Evolutionary conservation across 2,329 filamentous ascomycete genomes (phyloP).

Genomic region (Teratosphaeria viscida): DNA sequence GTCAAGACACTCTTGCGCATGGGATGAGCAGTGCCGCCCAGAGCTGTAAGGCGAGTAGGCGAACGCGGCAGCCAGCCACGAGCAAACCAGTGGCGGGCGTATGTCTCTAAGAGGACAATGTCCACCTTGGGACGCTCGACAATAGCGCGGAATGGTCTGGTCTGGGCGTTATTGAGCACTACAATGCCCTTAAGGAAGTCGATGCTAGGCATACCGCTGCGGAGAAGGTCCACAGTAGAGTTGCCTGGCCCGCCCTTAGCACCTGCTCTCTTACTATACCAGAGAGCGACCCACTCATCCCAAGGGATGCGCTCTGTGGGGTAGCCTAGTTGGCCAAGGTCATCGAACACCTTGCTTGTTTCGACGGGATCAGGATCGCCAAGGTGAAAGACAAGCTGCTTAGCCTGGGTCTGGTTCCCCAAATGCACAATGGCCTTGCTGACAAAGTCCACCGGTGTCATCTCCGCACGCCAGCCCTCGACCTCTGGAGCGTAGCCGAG

Average conservation of each 20-base stretch:
- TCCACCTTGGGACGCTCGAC: slow-evolving; percentile 61
- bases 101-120: slow-evolving; percentile 59
- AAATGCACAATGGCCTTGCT: slow-evolving; percentile 63
- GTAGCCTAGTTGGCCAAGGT: slow-evolving; percentile 58
- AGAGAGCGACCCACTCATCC: slow-evolving; percentile 64
- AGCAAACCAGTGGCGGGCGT: slow-evolving; percentile 70
- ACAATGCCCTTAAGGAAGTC: slow-evolving; percentile 62
- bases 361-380: slow-evolving; percentile 62
- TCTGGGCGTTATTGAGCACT: slow-evolving; percentile 61
- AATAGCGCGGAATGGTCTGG: slow-evolving; percentile 47
- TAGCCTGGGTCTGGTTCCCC: slow-evolving; percentile 50
- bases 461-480: slow-evolving; percentile 66
- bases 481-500: slow-evolving; percentile 61
- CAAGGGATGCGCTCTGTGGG: slow-evolving; percentile 55
- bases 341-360: slow-evolving; percentile 55
- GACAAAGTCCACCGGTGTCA: slow-evolving; percentile 77
- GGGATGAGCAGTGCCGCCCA: slow-evolving; percentile 34
- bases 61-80: slow-evolving; percentile 62
- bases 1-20: slow-evolving; percentile 49
- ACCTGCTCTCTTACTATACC: slow-evolving; percentile 59
- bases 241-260: slow-evolving; percentile 57
- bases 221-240: slow-evolving; percentile 69
- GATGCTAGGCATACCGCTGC: slow-evolving; percentile 67
- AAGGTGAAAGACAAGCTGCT: slow-evolving; percentile 61
- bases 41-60: slow-evolving; percentile 42